These are phyloP conservation scores for Penicillium sp. DNA, from an alignment of 2,329 filamentous ascomycete genomes.

Conservation along the genomic window DNA sequence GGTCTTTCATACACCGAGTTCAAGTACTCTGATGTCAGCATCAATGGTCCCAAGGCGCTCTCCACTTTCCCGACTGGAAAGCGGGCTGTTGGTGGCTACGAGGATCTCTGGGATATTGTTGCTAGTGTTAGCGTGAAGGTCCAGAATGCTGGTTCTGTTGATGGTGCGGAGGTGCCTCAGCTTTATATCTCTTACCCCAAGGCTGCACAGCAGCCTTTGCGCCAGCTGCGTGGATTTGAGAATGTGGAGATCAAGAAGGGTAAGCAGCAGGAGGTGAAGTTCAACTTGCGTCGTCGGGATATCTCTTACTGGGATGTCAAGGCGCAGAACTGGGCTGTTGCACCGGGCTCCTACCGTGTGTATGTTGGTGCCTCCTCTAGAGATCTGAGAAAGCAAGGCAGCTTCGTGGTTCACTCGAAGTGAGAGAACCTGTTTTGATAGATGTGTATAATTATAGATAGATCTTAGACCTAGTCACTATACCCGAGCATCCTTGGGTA, in stretches of 20 bases:
- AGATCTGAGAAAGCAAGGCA: conserved; percentile 23
- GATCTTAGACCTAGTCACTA: neutral
- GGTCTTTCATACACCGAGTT: conserved; percentile 61
- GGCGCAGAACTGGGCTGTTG: conserved; percentile 38
- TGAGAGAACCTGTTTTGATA: neutral
- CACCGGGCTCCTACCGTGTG: conserved; percentile 22
- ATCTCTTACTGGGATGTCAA: conserved; percentile 35
- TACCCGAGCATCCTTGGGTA: too few species aligned
- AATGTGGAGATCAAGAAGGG: conserved; percentile 48
- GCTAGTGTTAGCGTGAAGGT: conserved; percentile 57
- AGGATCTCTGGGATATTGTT: conserved; percentile 15
- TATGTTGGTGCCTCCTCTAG: conserved; percentile 28
- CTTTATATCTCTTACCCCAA: conserved; percentile 26
- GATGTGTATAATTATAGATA: neutral
- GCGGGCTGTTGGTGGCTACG: conserved; percentile 54
- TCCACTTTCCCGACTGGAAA: conserved; percentile 8
- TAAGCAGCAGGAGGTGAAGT: neutral
- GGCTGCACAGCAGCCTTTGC: conserved; percentile 41
- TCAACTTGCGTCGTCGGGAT: conserved; percentile 13
- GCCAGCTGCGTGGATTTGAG: conserved; percentile 63
- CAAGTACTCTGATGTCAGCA: conserved; percentile 66
- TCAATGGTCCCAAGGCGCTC: conserved; percentile 62
- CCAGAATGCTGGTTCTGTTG: conserved; percentile 67
- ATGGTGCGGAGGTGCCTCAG: conserved; percentile 72
- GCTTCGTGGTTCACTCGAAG: conserved; percentile 3